Percentiles rank a stretch among this genome's conserved stretches.
Conservation (phyloP, 345 rosid genomes). For the Streptanthus diversifolius region DNA sequence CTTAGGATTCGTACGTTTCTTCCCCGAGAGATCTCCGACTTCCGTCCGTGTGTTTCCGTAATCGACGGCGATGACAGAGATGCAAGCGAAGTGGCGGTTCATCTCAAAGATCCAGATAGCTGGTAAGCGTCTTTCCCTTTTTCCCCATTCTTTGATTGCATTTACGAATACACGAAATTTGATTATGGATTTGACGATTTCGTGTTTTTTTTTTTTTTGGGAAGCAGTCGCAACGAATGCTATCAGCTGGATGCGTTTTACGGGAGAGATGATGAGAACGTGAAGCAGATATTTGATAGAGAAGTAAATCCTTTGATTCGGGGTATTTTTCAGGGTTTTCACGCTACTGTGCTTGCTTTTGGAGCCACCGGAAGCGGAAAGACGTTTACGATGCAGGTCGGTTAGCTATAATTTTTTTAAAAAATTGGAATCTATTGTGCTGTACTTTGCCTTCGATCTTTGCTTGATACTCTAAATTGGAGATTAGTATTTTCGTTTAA, state of each 20-base stretch:
- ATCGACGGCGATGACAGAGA: constrained; percentile 32
- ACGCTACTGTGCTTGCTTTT: constrained; percentile 81
- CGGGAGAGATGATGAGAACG: constrained; percentile 57
- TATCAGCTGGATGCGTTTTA: constrained; percentile 79
- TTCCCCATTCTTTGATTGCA: background rate
- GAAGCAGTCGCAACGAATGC: constrained; percentile 64
- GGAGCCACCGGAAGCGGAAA: constrained; percentile 98
- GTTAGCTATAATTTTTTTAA: background rate
- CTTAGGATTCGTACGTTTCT: constrained; percentile 76
- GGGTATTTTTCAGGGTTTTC: constrained; percentile 60
- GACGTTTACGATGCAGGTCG: constrained; percentile 92
- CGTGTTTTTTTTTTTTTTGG: background rate
- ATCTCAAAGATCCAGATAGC: constrained; percentile 61
- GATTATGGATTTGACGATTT: background rate
- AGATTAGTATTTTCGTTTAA: background rate
- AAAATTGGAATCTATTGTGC: background rate
- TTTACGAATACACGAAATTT: background rate
- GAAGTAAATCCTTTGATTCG: constrained; percentile 73
- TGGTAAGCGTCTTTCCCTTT: constrained; percentile 38
- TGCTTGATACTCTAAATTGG: background rate
- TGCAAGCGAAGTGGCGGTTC: constrained; percentile 53
- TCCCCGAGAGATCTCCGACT: constrained; percentile 44
- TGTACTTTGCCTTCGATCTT: background rate
- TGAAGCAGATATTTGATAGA: constrained; percentile 54
- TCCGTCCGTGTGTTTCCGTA: constrained; percentile 47